phyloP scores from a whole-genome alignment of 306 rosid genomes.

The Luffa acutangula region DNA sequence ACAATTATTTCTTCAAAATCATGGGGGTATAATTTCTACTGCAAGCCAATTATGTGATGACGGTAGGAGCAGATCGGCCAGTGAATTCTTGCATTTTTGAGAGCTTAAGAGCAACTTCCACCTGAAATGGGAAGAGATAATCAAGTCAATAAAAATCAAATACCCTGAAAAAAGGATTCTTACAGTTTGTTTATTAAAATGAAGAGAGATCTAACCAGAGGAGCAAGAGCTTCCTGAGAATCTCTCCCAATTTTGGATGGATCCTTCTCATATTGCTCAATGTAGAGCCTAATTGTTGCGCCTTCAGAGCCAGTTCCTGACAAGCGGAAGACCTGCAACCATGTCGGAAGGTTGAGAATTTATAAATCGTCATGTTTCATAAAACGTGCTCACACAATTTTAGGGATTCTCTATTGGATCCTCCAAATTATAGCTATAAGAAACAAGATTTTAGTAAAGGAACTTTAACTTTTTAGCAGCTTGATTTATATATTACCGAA shows the following conservation, averaged over 20 bases:
- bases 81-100: constrained; percentile 92
- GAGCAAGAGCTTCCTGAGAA: constrained; percentile 85
- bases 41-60: constrained; percentile 43
- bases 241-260: constrained; percentile 75
- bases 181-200: background rate
- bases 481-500: background rate
- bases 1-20: constrained; percentile 8
- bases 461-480: background rate
- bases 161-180: background rate
- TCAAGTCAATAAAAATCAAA: background rate
- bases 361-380: background rate
- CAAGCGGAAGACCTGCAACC: constrained; percentile 76
- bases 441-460: background rate
- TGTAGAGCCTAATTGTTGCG: constrained; percentile 90
- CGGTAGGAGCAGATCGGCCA: constrained; percentile 90
- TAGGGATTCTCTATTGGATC: background rate
- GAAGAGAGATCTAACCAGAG: constrained; percentile 51
- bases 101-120: constrained; percentile 85
- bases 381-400: background rate
- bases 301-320: constrained; percentile 99
- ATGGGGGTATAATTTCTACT: background rate
- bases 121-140: constrained; percentile 31
- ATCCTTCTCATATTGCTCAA: constrained; percentile 95
- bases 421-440: background rate
- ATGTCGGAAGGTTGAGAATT: background rate